Base-by-base conservation (phyloP, 1,284 basidiomycete species). In the Cryptococcus jaspeensis region DNA sequence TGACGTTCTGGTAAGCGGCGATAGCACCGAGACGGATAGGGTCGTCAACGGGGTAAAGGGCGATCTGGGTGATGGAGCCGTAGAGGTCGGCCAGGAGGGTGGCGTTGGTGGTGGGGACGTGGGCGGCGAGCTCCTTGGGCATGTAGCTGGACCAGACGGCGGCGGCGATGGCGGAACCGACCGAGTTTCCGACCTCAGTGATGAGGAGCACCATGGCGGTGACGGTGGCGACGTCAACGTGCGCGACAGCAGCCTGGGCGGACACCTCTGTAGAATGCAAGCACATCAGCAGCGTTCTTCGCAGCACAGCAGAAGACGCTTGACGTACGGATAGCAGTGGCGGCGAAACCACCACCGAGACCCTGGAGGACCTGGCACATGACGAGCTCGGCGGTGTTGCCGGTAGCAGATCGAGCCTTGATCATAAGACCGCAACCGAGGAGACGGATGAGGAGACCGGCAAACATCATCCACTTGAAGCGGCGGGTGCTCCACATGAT, bases 291-390 rank as follows among this genome's bases (percentile, higher is more conserved):
- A 32, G 28, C 5, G 28, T 32, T 84, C 60, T 92, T 80, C 0
- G 91, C 90, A 5, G 88, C 92, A 52, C 87, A 87, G 63, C 87
- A 85, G 0, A 89, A 88, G 32, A 78, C 74, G 69, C 90, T 89
- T 0, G 85, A 86, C 55, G 91, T 86, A 72, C 88, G 87, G 5
- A 83, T 80, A 8, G 85, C 78, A 47, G 86, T 81, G 1, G 86
- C 82, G 0, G 89, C 86, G 61, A 91, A 83, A 22, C 90, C 91
- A 18, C 71, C 74, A 8, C 81, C 70, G 12, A 74, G 59, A 47
- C 75, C 75, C 55, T 76, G 75, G 18, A 78, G 70, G 23, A 73
- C 61, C 58, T 78, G 87, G 37, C 85, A 86, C 81, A 84, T 82
- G 25, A 89, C 61, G 22, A 78, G 45, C 32, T 65, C 59, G n/a